phyloP scores from a whole-genome alignment of 192 early-diverging fungal species.

The Rhizophagus sp. region DNA sequence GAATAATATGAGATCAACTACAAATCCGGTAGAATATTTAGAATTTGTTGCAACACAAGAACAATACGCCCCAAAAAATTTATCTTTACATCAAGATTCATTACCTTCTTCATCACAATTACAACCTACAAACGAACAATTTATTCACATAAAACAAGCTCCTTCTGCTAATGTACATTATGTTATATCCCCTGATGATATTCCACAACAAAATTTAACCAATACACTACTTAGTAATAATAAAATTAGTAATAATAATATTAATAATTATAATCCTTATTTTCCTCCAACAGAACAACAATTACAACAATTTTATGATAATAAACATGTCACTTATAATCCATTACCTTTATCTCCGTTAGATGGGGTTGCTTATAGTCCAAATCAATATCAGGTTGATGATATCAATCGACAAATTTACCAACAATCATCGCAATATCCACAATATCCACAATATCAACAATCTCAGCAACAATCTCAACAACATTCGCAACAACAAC shows the following conservation, averaged over 20 bases:
- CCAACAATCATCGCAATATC: neutral
- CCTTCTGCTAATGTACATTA: neutral
- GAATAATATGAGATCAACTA: neutral
- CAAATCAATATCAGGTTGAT: neutral
- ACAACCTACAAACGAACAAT: neutral
- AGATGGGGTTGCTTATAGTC: neutral
- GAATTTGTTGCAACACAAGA: constrained; percentile 3
- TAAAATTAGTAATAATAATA: no score
- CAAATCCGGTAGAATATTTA: constrained; percentile 1
- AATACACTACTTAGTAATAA: neutral
- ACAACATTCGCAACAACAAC: neutral
- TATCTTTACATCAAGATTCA: neutral
- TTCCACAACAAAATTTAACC: neutral
- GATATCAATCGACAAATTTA: neutral
- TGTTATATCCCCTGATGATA: neutral
- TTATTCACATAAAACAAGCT: neutral
- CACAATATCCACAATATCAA: neutral
- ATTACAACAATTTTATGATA: neutral
- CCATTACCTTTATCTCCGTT: constrained; percentile 7
- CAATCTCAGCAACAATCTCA: neutral
- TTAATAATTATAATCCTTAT: neutral
- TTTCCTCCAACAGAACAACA: neutral
- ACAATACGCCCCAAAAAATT: neutral
- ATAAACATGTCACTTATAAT: neutral
- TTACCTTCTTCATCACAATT: neutral